Evolutionary conservation across 352 stramenopile species (phyloP), one percentile per base, ranked within the genome.

Genomic region (Phytophthora multivora): DNA sequence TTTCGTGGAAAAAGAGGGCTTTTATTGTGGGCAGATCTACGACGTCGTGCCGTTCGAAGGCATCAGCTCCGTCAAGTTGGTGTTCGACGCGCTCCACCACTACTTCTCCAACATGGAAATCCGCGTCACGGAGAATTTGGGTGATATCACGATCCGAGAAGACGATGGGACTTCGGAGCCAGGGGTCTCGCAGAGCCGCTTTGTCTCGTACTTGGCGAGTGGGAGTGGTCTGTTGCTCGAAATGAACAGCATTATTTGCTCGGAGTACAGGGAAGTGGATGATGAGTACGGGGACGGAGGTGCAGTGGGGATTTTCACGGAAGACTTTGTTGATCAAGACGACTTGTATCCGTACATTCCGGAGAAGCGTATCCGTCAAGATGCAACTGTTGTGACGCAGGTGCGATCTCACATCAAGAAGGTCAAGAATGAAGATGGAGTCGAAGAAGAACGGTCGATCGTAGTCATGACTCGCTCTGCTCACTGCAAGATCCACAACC

Each of bases 31-130:
- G 2, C 41, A 80, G 18, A 65, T 63, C 3, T 79, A 80, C 43
- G 73, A 83, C 45, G 58, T 77, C 30, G 67, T 75, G 35, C 69
- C 67, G 35, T 73, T 86, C 16, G 68, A 71, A 5, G 65, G 47
- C 2, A 33, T 61, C 11, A 67, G 39, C 5, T 76, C 56, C 8
- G 77, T 86, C n/a, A 66, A 67, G 12, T 41, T 67, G 2, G 59
- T 88, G 23, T 83, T 72, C 40, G 72, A 88, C n/a, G 66, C 71
- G 0, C 58, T 80, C 0, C 47, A 65, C 16, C 65, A 71, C 35
- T 85, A 72, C 36, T 68, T 74, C 6, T 59, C 51, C 31, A 79
- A 77, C 46, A 58, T 83, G 45, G 76, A 86, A 31, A 84, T 88
- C 51, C 73, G 53, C 7, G 66, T 85, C 11, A 79, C 79, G 0